Base-by-base conservation (phyloP, 2,329 filamentous ascomycete genomes). In the Aspergillus piperis region DNA sequence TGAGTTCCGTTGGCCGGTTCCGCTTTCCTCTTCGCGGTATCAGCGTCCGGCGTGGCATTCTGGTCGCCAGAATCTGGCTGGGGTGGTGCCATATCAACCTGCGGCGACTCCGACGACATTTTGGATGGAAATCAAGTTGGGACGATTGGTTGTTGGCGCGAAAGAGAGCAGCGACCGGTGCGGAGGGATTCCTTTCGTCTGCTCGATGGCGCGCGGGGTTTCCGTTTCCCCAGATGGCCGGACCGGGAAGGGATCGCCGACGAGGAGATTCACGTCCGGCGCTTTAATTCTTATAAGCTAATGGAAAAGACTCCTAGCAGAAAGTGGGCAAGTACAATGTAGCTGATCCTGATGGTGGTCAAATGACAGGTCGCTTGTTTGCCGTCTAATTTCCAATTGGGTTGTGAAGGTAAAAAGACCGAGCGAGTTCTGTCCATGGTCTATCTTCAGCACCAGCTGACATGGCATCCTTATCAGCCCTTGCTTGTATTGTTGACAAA, bases 1-100 rank as follows among this genome's bases (percentile, higher is more conserved):
- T 82, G 82, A 15, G 78, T 77, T 75, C 77, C 77, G 75, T 74
- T 77, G 66, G 67, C 63, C 54, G 72, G 72, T 73, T 78, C 77
- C 71, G 75, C 75, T 64, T 77, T 78, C 68, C 77, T 73, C 71
- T 79, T 80, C 48, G 67, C 66, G 30, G 68, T 68, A 51, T 75
- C 72, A n/a, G 62, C 63, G 36, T 66, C 56, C 23, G 68, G 64
- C 21, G 67, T 57, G 32, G 62, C 62, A 21, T 64, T 59, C 49
- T 69, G 69, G n/a, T 71, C 71, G 10, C 61, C 66, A 54, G 63
- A 50, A 1, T 61, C 66, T 13, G 64, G 57, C 61, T 67, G 68
- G 17, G 70, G 67, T 27, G 70, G 58, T 36, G 63, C 66, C 25
- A 55, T 67, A 44, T 75, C 71, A 11, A 71, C 36, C 36, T 70